Base-by-base conservation (phyloP, 78 protist genomes). In the Dictyostelium capitatum region DNA sequence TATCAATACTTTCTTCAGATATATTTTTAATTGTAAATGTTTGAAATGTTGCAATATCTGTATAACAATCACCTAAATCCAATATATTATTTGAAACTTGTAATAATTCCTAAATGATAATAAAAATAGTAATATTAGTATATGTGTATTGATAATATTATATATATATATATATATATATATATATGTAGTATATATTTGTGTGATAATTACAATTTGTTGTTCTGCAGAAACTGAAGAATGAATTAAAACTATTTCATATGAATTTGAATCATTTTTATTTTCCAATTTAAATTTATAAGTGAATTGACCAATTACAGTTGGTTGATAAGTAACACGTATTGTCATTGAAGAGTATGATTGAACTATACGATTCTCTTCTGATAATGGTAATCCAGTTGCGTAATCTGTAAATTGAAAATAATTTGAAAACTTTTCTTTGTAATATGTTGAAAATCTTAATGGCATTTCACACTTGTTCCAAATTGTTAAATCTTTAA, bases 381-480 rank as follows among this genome's bases (percentile, higher is more conserved):
- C 17, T 1, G 92, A 43, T 12, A 56, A 12, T 23, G 95, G 85
- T 17, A 32, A 30, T 25, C 96, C 95, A 5, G 97, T 89, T 17
- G 83, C 82, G 32, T 43, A 32, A 23, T 91, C 91, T 10, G 96
- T 70, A 78, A 92, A 95, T 43, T 64, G 87, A 73, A 95, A 59
- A 32, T 73, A 50, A 41, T 47, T 79, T n/a, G 65, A 43, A 41
- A 62, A 79, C 47, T 70, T 83, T 30, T 91, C 92, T 50, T 83
- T 84, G 19, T 87, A 75, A 47, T 75, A 84, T 23, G 65, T 73
- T 7, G 80, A 53, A 64, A 90, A 94, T 7, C 37, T 3, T 10
- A 95, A 19, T 37, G 97, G 95, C 80, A 91, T 85, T 72, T 93
- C 97, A 30, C 96, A 95, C 64, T 95, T n/a, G 79, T 95, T 95